These are phyloP conservation scores for Amylostereum areolatum DNA, from an alignment of 1,284 basidiomycete genomes.

Conservation along the genomic window DNA sequence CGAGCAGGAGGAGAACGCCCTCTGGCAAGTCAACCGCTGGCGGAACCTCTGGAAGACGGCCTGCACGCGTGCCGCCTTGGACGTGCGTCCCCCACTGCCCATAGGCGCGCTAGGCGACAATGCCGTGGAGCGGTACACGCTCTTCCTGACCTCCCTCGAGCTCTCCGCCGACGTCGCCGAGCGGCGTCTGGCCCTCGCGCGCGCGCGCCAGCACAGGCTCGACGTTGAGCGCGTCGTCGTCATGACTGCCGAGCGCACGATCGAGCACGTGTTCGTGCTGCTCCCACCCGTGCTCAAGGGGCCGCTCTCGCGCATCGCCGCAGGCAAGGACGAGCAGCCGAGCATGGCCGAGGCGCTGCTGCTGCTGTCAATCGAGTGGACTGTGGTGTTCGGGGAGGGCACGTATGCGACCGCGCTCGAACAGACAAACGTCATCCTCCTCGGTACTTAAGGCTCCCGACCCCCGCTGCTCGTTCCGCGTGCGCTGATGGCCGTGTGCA, in stretches of 20 bases:
- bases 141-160: constrained; percentile 83
- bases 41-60: too few species aligned
- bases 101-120: constrained; percentile 87
- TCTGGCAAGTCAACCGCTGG: too few species aligned
- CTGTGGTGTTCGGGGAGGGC: constrained; percentile 68
- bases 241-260: constrained; percentile 75
- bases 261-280: constrained; percentile 69
- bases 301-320: constrained; percentile 51
- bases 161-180: constrained; percentile 63
- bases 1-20: too few species aligned
- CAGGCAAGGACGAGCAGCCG: constrained; percentile 32
- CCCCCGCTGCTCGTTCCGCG: too few species aligned
- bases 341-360: constrained; percentile 61
- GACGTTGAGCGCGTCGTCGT: constrained; percentile 80
- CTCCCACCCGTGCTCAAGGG: constrained; percentile 46
- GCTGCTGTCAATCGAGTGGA: constrained; percentile 91
- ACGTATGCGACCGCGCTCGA: constrained; percentile 78
- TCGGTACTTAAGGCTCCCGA: constrained; percentile 79
- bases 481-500: too few species aligned
- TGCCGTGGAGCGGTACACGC: constrained; percentile 88
- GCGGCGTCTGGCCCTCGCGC: constrained; percentile 67
- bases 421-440: constrained; percentile 80
- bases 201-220: constrained; percentile 80
- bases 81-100: too few species aligned
- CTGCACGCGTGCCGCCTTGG: too few species aligned